phyloP scores from a whole-genome alignment of 2,329 filamentous ascomycete genomes.

The Aspergillus tanneri region DNA sequence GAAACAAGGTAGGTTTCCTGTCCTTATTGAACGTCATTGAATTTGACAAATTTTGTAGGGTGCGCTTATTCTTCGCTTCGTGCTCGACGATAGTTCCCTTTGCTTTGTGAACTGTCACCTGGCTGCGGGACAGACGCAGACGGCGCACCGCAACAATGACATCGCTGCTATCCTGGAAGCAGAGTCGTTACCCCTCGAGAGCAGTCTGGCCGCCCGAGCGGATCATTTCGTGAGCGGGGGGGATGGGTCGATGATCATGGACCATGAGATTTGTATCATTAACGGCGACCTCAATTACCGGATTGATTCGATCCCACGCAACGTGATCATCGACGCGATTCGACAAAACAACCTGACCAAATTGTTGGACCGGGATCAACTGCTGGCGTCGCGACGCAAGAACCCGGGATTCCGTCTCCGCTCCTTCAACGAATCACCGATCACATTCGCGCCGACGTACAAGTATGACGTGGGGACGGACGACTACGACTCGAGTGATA shows the following conservation, averaged over 20 bases:
- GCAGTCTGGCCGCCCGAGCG: conserved; percentile 64
- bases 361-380: conserved; percentile 87
- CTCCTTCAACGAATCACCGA: conserved; percentile 85
- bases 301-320: conserved; percentile 93
- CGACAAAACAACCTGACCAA: conserved; percentile 77
- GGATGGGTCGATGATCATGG: conserved; percentile 89
- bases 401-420: conserved; percentile 87
- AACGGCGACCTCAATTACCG: conserved; percentile 98
- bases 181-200: conserved; percentile 69
- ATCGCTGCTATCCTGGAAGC: conserved; percentile 85
- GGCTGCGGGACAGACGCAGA: conserved; percentile 88
- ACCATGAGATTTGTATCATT: conserved; percentile 95
- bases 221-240: conserved; percentile 88
- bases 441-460: conserved; percentile 92
- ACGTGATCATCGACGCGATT: conserved; percentile 84
- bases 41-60: conserved; percentile 50
- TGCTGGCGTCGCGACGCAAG: conserved; percentile 81
- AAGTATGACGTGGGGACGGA: conserved; percentile 98
- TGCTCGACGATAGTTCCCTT: conserved; percentile 87
- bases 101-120: conserved; percentile 98
- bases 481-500: conserved; percentile 90
- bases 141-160: conserved; percentile 87
- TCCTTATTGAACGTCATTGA: background rate
- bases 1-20: conserved; percentile 68
- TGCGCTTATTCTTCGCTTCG: conserved; percentile 85